Conservation (phyloP, 1,284 basidiomycete species). For the Melampsora larici-populina region DNA sequence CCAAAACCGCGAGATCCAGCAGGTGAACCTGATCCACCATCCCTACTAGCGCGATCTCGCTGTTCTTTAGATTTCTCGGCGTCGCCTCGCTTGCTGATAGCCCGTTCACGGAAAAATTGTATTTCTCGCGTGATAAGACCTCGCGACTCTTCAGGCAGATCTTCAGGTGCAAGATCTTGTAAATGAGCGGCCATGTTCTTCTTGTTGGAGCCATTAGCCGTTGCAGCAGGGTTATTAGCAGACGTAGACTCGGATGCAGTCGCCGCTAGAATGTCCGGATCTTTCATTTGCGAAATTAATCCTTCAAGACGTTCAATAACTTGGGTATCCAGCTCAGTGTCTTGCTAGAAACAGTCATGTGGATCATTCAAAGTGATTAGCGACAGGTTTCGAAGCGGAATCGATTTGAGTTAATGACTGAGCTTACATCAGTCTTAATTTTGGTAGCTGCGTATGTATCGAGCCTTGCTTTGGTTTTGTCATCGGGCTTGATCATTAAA, state of each 20-base stretch:
- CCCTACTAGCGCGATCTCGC: slow-evolving; percentile 44
- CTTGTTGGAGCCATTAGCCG: slow-evolving; percentile 1
- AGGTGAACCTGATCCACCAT: slow-evolving; percentile 35
- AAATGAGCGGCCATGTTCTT: slow-evolving; percentile 46
- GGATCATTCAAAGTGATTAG: not conserved
- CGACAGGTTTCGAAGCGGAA: not conserved
- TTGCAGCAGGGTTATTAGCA: slow-evolving; percentile 22
- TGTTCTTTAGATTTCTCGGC: slow-evolving; percentile 45
- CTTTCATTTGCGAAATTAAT: slow-evolving; percentile 43
- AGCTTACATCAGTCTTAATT: slow-evolving; percentile 48
- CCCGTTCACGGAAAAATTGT: slow-evolving; percentile 50
- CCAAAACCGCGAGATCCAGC: slow-evolving; percentile 32
- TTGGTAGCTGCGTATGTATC: slow-evolving; percentile 49
- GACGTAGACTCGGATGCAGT: slow-evolving; percentile 27
- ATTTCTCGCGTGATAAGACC: slow-evolving; percentile 50
- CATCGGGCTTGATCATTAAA: slow-evolving; percentile 51
- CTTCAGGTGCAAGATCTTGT: slow-evolving; percentile 50
- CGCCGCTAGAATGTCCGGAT: slow-evolving; percentile 35
- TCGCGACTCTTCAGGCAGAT: slow-evolving; percentile 50
- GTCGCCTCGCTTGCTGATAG: slow-evolving; percentile 46
- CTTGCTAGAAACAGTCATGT: slow-evolving; percentile 23
- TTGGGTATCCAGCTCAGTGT: slow-evolving; percentile 42
- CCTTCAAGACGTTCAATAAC: slow-evolving; percentile 40
- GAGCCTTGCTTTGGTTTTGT: slow-evolving; percentile 50
- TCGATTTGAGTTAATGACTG: not conserved